These are phyloP conservation scores for Anacardium occidentale DNA, from an alignment of 345 rosid genomes.

Conservation along the genomic window DNA sequence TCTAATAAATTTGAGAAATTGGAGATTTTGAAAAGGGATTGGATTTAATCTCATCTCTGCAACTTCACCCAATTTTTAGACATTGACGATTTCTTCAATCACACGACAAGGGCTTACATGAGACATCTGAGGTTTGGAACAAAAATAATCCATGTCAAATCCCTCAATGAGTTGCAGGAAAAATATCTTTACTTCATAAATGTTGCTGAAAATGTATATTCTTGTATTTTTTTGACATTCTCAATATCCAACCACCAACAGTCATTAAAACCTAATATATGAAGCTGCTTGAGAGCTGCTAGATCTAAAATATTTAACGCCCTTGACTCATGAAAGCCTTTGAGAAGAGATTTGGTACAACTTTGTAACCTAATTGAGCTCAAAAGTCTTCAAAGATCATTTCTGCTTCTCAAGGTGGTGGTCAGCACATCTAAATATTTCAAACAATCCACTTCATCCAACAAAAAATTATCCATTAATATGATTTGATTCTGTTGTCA, in stretches of 20 bases:
- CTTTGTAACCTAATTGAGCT: neutral
- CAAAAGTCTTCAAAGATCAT: neutral
- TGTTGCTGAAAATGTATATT: neutral
- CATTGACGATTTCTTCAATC: slow-evolving; percentile 20
- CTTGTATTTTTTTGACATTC: neutral
- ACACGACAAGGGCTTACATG: neutral
- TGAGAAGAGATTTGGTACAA: neutral
- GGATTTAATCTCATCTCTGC: neutral
- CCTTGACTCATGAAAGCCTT: neutral
- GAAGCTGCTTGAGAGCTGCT: neutral
- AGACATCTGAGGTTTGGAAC: slow-evolving; percentile 15
- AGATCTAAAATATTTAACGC: neutral
- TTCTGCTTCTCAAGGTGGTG: neutral
- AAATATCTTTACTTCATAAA: slow-evolving; percentile 11
- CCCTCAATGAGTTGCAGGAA: neutral
- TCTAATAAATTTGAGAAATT: neutral
- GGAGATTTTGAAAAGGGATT: slow-evolving; percentile 20
- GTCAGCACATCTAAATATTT: neutral
- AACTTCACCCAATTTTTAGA: slow-evolving; percentile 1
- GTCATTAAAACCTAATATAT: neutral
- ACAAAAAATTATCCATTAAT: neutral
- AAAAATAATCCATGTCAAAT: slow-evolving; percentile 26
- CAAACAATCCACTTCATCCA: slow-evolving; percentile 13
- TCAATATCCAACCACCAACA: neutral
- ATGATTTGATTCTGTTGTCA: no score